Evolutionary conservation across 1,284 basidiomycete genomes (phyloP).

Genomic region (Sporisorium iseilematis-ciliati): DNA sequence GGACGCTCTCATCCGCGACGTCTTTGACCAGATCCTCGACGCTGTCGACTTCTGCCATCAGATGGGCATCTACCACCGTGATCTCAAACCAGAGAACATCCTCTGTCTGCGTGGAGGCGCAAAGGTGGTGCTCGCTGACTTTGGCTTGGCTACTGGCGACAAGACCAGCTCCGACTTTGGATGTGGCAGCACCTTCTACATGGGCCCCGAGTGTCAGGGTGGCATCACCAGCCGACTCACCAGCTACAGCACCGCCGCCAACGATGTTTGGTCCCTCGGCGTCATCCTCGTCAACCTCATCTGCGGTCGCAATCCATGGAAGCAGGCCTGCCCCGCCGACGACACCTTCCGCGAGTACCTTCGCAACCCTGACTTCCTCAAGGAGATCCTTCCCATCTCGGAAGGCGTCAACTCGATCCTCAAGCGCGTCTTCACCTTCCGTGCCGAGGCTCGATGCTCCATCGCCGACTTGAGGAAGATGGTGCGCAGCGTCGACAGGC

Average conservation of each 20-base stretch:
- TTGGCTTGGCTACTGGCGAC: constrained; percentile 94
- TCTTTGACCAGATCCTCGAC: constrained; percentile 78
- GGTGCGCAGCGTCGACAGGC: constrained; percentile 56
- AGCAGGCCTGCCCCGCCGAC: constrained; percentile 79
- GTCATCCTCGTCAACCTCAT: constrained; percentile 92
- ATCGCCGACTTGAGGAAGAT: constrained; percentile 59
- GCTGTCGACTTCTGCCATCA: constrained; percentile 86
- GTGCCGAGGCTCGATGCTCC: constrained; percentile 60
- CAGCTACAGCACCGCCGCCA: constrained; percentile 78
- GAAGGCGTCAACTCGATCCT: constrained; percentile 65
- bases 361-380: constrained; percentile 64
- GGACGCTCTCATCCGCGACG: constrained; percentile 64
- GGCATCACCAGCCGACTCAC: constrained; percentile 74
- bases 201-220: constrained; percentile 96
- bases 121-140: constrained; percentile 90
- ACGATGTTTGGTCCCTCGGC: constrained; percentile 94
- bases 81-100: constrained; percentile 98
- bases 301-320: constrained; percentile 89
- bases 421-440: constrained; percentile 66
- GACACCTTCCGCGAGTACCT: constrained; percentile 75
- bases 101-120: constrained; percentile 82
- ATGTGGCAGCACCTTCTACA: constrained; percentile 95
- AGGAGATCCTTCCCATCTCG: constrained; percentile 67
- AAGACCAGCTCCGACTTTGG: constrained; percentile 89
- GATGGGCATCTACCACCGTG: constrained; percentile 88